Evolutionary conservation across 352 stramenopile species (phyloP).

Genomic region (Globisporangium okanoganense): DNA sequence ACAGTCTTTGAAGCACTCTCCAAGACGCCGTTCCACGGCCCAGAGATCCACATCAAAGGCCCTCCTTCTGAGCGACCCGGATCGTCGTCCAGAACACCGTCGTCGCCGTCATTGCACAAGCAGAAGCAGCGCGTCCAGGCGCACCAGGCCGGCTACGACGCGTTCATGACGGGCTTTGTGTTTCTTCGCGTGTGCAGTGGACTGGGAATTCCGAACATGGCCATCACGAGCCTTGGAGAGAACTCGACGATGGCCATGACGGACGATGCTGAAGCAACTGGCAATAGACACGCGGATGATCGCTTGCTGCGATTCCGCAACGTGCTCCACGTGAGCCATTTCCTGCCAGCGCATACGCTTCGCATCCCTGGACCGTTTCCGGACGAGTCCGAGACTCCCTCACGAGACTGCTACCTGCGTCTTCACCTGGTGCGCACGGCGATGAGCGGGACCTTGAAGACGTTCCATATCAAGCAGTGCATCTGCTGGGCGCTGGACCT

Average conservation of each 20-base stretch:
- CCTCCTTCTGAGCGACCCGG: slow-evolving; percentile 8
- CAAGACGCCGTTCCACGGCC: slow-evolving; percentile 66
- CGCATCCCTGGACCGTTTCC: slow-evolving; percentile 43
- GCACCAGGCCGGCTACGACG: slow-evolving; percentile 76
- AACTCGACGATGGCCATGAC: slow-evolving; percentile 1
- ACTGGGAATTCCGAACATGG: slow-evolving; percentile 54
- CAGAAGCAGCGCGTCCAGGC: slow-evolving; percentile 32
- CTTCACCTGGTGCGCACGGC: slow-evolving; percentile 52
- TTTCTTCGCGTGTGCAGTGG: slow-evolving; percentile 64
- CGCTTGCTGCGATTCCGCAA: slow-evolving; percentile 37
- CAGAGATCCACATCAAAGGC: slow-evolving; percentile 30
- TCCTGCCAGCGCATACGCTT: slow-evolving; percentile 49
- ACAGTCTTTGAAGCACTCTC: slow-evolving; percentile 56
- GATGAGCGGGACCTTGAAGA: slow-evolving; percentile 39
- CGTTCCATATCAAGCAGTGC: slow-evolving; percentile 76
- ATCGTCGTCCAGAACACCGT: background rate
- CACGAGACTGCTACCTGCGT: slow-evolving; percentile 47
- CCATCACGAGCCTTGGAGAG: slow-evolving; percentile 28
- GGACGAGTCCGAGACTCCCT: slow-evolving; percentile 35
- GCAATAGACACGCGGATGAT: slow-evolving; percentile 1
- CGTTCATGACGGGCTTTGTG: slow-evolving; percentile 75
- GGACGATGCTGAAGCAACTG: background rate
- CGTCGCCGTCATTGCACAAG: background rate
- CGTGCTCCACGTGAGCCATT: slow-evolving; percentile 56
- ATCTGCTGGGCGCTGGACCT: slow-evolving; percentile 49